These are phyloP conservation scores for Lasiodiplodia sp. DNA, from an alignment of 2,329 filamentous ascomycete species.

Conservation along the genomic window DNA sequence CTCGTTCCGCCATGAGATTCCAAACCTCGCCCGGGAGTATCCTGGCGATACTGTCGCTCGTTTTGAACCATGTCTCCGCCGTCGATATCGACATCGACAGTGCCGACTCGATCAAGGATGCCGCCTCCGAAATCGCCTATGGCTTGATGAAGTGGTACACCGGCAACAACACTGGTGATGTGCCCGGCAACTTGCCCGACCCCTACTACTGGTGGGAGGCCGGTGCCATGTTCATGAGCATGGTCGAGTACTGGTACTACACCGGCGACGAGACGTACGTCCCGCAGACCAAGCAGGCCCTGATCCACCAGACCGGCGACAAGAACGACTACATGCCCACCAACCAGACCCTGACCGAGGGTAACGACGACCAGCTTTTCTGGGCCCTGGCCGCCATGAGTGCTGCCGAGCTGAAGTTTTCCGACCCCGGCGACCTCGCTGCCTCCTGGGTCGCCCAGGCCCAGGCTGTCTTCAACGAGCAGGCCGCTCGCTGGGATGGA, in stretches of 20 bases:
- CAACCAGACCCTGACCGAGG: slow-evolving; percentile 43
- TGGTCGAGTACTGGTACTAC: slow-evolving; percentile 36
- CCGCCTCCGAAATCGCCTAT: slow-evolving; percentile 45
- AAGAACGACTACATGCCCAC: slow-evolving; percentile 49
- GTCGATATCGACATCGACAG: slow-evolving; percentile 30
- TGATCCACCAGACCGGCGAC: slow-evolving; percentile 39
- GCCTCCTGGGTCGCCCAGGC: slow-evolving; percentile 37
- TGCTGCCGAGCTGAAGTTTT: slow-evolving; percentile 79
- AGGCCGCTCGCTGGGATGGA: slow-evolving; percentile 47
- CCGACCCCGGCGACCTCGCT: slow-evolving; percentile 64
- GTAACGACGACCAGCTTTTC: slow-evolving; percentile 72
- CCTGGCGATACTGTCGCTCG: slow-evolving; percentile 31
- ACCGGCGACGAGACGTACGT: slow-evolving; percentile 35
- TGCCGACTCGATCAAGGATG: slow-evolving; percentile 49
- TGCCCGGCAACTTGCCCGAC: slow-evolving; percentile 57
- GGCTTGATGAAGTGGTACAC: slow-evolving; percentile 66
- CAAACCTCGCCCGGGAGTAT: slow-evolving; percentile 17
- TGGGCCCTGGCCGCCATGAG: slow-evolving; percentile 85
- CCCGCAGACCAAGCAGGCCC: slow-evolving; percentile 32
- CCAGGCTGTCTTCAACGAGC: slow-evolving; percentile 51
- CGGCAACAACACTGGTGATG: slow-evolving; percentile 63
- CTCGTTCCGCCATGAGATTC: slow-evolving; percentile 31
- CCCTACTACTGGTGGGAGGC: slow-evolving; percentile 40
- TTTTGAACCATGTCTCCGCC: slow-evolving; percentile 26
- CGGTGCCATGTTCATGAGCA: slow-evolving; percentile 34